Percentiles rank a stretch among this genome's conserved stretches.
Evolutionary conservation across 1,284 basidiomycete genomes (phyloP).

Genomic region (Cutaneotrichosporon daszewskae): DNA sequence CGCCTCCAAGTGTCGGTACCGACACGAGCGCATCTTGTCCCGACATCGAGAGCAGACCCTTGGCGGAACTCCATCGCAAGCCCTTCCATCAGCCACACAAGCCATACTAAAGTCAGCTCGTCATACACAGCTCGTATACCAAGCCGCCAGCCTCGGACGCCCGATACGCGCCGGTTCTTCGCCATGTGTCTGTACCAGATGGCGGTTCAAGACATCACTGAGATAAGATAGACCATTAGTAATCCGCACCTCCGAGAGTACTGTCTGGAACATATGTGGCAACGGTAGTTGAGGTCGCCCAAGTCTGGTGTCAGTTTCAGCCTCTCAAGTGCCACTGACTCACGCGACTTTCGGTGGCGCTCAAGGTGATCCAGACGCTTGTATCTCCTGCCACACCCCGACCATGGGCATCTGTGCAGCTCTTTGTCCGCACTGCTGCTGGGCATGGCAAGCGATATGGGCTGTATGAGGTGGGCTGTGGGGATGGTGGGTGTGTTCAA

Average conservation of each 20-base stretch:
- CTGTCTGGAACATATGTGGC: conserved; percentile 14
- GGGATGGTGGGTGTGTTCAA: not conserved
- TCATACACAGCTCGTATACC: conserved; percentile 2
- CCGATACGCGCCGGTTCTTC: conserved; percentile 12
- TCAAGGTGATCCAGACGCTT: conserved; percentile 18
- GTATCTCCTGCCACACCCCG: conserved; percentile 19
- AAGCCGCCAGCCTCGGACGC: conserved; percentile 17
- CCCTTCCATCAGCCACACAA: conserved; percentile 9
- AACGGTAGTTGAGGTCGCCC: conserved; percentile 17
- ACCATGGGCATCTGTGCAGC: conserved; percentile 15
- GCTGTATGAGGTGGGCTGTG: too few relatives aligned
- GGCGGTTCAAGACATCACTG: conserved; percentile 23
- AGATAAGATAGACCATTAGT: not conserved
- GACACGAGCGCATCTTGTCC: conserved; percentile 1
- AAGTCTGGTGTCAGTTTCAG: conserved; percentile 11
- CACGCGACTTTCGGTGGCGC: conserved; percentile 20
- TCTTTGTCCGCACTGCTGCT: not conserved
- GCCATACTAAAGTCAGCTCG: conserved; percentile 4
- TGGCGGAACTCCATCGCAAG: conserved; percentile 16
- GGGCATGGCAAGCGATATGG: too few relatives aligned
- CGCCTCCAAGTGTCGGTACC: conserved; percentile 12
- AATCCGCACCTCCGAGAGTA: conserved; percentile 18
- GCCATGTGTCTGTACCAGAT: conserved; percentile 19
- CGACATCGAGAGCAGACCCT: conserved; percentile 13
- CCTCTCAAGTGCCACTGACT: not conserved